Percentiles rank a stretch among this genome's conserved stretches.
phyloP scores from a whole-genome alignment of 2,329 filamentous ascomycete species.

The Orbilia javanica region DNA sequence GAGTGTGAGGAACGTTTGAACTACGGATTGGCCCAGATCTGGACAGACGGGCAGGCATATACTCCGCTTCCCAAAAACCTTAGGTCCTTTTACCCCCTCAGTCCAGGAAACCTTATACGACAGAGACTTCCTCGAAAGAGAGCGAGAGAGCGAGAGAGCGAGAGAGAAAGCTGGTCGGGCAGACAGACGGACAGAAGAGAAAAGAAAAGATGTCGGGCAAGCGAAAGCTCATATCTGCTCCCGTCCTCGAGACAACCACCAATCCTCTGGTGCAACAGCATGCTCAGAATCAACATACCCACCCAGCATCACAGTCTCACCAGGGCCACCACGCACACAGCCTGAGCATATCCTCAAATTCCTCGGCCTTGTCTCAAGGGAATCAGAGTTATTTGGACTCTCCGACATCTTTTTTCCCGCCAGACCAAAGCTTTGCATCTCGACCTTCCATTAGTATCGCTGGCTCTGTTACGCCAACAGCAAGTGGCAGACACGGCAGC shows the following conservation, averaged over 20 bases:
- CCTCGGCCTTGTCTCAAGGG: conserved; percentile 18
- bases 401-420: conserved; percentile 18
- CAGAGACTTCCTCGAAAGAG: conserved; percentile 2
- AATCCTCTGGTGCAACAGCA: conserved; percentile 28
- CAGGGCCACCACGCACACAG: conserved; percentile 29
- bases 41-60: not conserved
- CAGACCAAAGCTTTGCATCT: conserved; percentile 10
- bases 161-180: not conserved
- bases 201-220: conserved; percentile 33
- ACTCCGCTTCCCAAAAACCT: not conserved
- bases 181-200: not conserved
- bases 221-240: conserved; percentile 40
- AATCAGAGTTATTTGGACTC: conserved; percentile 39
- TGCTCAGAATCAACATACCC: conserved; percentile 19
- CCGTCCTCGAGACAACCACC: conserved; percentile 41
- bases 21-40: not conserved
- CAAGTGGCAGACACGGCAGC: conserved; percentile 21
- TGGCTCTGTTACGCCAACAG: conserved; percentile 39
- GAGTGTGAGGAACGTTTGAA: not conserved
- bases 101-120: conserved; percentile 18
- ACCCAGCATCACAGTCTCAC: conserved; percentile 21
- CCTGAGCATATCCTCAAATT: conserved; percentile 34
- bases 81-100: conserved; percentile 16
- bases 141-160: not conserved
- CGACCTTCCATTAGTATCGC: conserved; percentile 9